A percentile compares a stretch with the other conserved stretches of the same genome.
Conservation (phyloP, 2,329 filamentous ascomycete species). For the Dactylonectria estremocensis region DNA sequence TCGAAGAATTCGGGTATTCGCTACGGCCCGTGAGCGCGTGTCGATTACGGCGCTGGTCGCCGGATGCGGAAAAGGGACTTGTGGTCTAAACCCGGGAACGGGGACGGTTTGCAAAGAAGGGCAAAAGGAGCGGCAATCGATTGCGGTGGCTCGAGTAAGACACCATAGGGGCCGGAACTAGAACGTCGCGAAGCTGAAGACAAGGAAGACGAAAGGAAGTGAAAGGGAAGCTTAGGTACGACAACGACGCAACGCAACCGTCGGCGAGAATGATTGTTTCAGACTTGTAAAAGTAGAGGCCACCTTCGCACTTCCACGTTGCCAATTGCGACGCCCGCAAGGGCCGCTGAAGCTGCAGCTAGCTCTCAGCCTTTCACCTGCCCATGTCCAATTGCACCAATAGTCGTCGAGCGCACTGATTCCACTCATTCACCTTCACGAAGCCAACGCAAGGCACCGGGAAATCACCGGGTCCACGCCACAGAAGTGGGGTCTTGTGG, state of each 20-base stretch:
- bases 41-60: not conserved
- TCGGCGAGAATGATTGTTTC: not conserved
- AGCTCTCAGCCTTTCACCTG: slow-evolving; percentile 8
- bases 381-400: not conserved
- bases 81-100: slow-evolving; percentile 13
- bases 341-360: slow-evolving; percentile 27
- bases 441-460: not conserved
- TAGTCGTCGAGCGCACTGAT: not conserved
- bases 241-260: slow-evolving; percentile 18
- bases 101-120: not conserved
- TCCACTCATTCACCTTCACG: not conserved
- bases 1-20: not conserved
- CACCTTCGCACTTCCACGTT: slow-evolving; percentile 37
- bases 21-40: not conserved
- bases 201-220: not conserved
- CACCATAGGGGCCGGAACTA: slow-evolving; percentile 30
- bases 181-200: slow-evolving; percentile 10
- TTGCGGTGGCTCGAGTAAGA: slow-evolving; percentile 18
- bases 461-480: slow-evolving; percentile 18
- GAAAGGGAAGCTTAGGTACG: slow-evolving; percentile 7
- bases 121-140: slow-evolving; percentile 23
- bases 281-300: slow-evolving; percentile 25
- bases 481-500: slow-evolving; percentile 22
- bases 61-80: not conserved
- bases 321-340: slow-evolving; percentile 29